A percentile compares a stretch with the other conserved stretches of the same genome.
Evolutionary conservation across 768 basidiomycete species (phyloP).

Genomic region (Lentinula guzmanii): DNA sequence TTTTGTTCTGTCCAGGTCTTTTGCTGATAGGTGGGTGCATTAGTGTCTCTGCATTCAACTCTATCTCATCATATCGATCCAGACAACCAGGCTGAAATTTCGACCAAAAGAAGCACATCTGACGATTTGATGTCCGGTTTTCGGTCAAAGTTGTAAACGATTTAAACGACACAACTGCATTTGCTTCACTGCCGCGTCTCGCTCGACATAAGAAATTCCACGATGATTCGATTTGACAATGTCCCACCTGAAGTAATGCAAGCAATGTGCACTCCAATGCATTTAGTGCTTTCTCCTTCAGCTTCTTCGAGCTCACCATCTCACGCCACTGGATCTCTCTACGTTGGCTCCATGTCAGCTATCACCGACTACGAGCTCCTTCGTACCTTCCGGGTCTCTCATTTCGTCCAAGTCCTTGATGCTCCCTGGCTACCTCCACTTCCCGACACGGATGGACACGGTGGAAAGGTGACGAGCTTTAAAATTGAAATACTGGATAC

Average conservation of each 20-base stretch:
- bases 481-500: conserved; percentile 66
- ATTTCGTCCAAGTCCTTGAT: conserved; percentile 60
- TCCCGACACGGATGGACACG: conserved; percentile 39
- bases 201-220: background rate
- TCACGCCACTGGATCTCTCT: conserved; percentile 44
- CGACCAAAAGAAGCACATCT: background rate
- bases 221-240: conserved; percentile 76
- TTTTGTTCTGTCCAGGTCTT: background rate
- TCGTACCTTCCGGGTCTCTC: conserved; percentile 37
- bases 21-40: background rate
- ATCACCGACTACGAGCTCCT: conserved; percentile 53
- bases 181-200: background rate
- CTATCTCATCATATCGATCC: background rate
- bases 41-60: background rate
- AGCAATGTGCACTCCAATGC: conserved; percentile 85
- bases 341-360: conserved; percentile 59
- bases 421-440: conserved; percentile 41
- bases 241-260: conserved; percentile 73
- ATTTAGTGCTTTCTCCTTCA: conserved; percentile 48
- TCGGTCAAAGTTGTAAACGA: background rate
- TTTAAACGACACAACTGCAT: background rate
- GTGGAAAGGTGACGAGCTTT: conserved; percentile 40
- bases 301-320: conserved; percentile 13
- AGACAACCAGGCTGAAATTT: background rate
- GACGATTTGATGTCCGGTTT: background rate